Base-by-base conservation (phyloP, 2,329 filamentous ascomycete species). In the Chaetomiaceae sp. region DNA sequence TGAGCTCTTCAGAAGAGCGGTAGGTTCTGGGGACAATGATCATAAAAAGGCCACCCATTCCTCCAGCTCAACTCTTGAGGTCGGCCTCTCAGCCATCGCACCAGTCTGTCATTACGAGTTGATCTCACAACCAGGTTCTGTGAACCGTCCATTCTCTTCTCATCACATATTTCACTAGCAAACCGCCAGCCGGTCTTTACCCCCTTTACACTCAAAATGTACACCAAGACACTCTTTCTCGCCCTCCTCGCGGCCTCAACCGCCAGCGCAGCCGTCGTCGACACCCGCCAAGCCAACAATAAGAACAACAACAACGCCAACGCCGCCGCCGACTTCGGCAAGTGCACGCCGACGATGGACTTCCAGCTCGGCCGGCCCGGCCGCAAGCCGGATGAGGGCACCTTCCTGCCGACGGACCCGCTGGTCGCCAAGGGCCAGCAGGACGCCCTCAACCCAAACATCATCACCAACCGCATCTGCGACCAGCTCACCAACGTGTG, bases 401-500 rank as follows among this genome's bases (percentile, higher is more conserved):
- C 80, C 40, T 85, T 84, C 75, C 73, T 81, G 59, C 77, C 82
- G 39, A 74, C 71, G 17, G 81, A 84, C 63, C 66, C 76, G 6
- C 63, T 78, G 7, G 75, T 82, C 33, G 76, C 76, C 59, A 66
- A 79, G 63, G 80, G 80, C 47, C 84, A 88, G 69, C 70, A 82
- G 62, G 84, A 87, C 64, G 83, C 84, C 9, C 74, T 87, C 40
- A 87, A 88, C 78, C 84, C 83, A 51, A 80, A 81, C 73, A 88
- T 88, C 74, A 88, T 88, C 74, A 85, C 83, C 66, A 87, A 85
- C 76, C 79, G 83, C 56, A 82, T 88, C 68, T 83, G 81, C 69
- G 84, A 88, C 69, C 82, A 87, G 72, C 76, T 88, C 52, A 76
- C 69, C 64, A 87, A 86, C 69, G 81, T 84, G 29, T 88, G 84